A percentile compares a stretch with the other conserved stretches of the same genome.
Conservation (phyloP, 352 stramenopile genomes). For the Globisporangium recalcitrans region DNA sequence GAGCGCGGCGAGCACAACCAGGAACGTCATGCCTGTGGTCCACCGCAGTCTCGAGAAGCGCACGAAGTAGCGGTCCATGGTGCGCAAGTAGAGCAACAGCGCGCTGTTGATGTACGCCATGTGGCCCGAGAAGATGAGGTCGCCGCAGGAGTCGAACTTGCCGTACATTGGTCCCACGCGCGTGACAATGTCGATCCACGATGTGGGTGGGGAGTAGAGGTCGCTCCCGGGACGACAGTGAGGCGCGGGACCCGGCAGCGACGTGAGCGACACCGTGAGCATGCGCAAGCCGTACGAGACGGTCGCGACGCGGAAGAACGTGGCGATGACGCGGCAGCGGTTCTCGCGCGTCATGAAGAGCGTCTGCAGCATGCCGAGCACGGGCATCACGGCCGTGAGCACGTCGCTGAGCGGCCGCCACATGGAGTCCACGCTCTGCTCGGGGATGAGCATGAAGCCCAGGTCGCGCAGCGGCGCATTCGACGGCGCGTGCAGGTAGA, state of each 20-base stretch:
- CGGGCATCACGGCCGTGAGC: conserved; percentile 50
- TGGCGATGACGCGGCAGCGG: conserved; percentile 41
- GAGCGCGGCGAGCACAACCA: conserved; percentile 40
- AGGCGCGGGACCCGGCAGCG: conserved; percentile 58
- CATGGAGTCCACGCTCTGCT: conserved; percentile 43
- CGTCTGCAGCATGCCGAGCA: conserved; percentile 51
- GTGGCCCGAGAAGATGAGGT: conserved; percentile 76
- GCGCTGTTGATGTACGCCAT: conserved; percentile 68
- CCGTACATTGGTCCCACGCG: conserved; percentile 62
- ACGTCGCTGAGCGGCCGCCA: conserved; percentile 67
- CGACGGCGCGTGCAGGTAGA: conserved; percentile 61
- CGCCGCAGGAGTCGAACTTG: conserved; percentile 70
- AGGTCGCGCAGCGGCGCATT: conserved; percentile 53
- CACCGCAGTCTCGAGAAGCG: conserved; percentile 46
- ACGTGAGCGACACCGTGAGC: conserved; percentile 62
- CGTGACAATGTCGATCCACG: conserved; percentile 72
- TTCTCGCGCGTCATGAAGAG: conserved; percentile 42
- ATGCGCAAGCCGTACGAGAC: conserved; percentile 68
- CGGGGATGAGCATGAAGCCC: conserved; percentile 70
- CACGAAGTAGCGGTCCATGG: conserved; percentile 47
- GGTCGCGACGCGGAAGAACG: conserved; percentile 65
- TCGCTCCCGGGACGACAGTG: conserved; percentile 50
- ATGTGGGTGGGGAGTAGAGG: conserved; percentile 50
- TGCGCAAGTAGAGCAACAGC: conserved; percentile 59
- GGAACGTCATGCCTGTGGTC: conserved; percentile 41